Percentiles rank a stretch among this genome's conserved stretches.
These are phyloP conservation scores for Polyplosphaeria fusca DNA, from an alignment of 495 filamentous ascomycete genomes.

Conservation along the genomic window DNA sequence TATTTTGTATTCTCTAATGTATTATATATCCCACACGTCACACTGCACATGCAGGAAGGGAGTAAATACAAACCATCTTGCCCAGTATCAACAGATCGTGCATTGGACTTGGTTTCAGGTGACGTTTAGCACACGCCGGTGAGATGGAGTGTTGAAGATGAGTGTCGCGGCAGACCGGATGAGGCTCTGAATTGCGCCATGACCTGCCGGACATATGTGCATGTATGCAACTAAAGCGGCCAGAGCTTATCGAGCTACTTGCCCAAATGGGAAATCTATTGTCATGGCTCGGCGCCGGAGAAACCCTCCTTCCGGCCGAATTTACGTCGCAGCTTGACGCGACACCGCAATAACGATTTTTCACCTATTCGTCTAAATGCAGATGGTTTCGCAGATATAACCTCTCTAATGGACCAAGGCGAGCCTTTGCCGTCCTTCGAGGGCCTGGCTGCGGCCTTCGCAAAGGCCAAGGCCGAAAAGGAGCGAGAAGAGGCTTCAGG, in stretches of 20 bases:
- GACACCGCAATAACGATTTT: too few species aligned
- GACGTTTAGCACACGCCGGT: too few species aligned
- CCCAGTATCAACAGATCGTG: background rate
- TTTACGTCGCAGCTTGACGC: too few species aligned
- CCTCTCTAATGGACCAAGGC: slow-evolving; percentile 35
- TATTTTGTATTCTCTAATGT: slow-evolving; percentile 36
- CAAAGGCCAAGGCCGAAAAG: slow-evolving; percentile 40
- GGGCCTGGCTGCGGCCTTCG: slow-evolving; percentile 41
- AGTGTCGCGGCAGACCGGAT: too few species aligned
- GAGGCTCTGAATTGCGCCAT: background rate
- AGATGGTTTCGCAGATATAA: background rate
- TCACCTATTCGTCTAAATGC: too few species aligned
- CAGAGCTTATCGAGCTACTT: background rate
- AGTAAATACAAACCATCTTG: slow-evolving; percentile 21
- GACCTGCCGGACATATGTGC: background rate
- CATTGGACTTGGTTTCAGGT: too few species aligned
- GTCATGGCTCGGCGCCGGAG: background rate
- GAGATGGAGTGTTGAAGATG: too few species aligned
- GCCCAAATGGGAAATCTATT: background rate
- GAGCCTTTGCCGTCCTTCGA: slow-evolving; percentile 37
- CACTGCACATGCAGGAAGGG: slow-evolving; percentile 20
- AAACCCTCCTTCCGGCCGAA: background rate
- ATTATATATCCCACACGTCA: slow-evolving; percentile 27
- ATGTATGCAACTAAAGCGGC: background rate
- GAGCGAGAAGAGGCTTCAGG: slow-evolving; percentile 35